A percentile compares a stretch with the other conserved stretches of the same genome.
Evolutionary conservation across 805 yeast species (phyloP).

Genomic region (Wickerhamomyces pijperi): DNA sequence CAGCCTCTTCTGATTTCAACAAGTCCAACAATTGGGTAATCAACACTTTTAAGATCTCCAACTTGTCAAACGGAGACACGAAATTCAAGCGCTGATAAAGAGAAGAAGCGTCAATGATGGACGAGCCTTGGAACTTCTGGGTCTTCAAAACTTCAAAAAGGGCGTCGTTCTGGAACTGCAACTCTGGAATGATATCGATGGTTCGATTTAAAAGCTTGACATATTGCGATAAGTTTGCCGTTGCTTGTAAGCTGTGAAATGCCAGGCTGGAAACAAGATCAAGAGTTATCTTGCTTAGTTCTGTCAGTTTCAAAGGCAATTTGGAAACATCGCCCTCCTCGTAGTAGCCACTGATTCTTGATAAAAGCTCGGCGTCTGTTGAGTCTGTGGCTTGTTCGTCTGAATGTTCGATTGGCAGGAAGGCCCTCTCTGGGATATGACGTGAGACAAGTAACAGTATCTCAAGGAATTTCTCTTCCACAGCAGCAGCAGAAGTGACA

Average conservation of each 20-base stretch:
- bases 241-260: conserved; percentile 9
- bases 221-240: conserved; percentile 16
- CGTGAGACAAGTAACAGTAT: neutral
- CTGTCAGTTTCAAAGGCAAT: conserved; percentile 32
- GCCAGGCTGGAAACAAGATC: conserved; percentile 19
- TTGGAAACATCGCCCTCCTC: conserved; percentile 15
- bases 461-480: neutral
- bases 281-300: conserved; percentile 31
- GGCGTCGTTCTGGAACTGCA: conserved; percentile 23
- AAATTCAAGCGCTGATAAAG: conserved; percentile 21
- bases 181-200: conserved; percentile 36
- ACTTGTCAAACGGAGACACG: conserved; percentile 14
- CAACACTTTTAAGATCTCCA: conserved; percentile 10
- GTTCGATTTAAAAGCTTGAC: conserved; percentile 25
- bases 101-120: conserved; percentile 19
- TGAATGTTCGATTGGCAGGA: conserved; percentile 40
- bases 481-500: neutral
- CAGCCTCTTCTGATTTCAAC: conserved; percentile 16
- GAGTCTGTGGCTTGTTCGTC: conserved; percentile 7
- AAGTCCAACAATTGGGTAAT: conserved; percentile 13
- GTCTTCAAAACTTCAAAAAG: conserved; percentile 19
- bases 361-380: conserved; percentile 14
- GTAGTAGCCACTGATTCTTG: conserved; percentile 25
- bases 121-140: conserved; percentile 5
- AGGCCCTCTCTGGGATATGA: conserved; percentile 53